Evolutionary conservation across 2,329 filamentous ascomycete genomes (phyloP).

Genomic region (Arachnomyces sp.): DNA sequence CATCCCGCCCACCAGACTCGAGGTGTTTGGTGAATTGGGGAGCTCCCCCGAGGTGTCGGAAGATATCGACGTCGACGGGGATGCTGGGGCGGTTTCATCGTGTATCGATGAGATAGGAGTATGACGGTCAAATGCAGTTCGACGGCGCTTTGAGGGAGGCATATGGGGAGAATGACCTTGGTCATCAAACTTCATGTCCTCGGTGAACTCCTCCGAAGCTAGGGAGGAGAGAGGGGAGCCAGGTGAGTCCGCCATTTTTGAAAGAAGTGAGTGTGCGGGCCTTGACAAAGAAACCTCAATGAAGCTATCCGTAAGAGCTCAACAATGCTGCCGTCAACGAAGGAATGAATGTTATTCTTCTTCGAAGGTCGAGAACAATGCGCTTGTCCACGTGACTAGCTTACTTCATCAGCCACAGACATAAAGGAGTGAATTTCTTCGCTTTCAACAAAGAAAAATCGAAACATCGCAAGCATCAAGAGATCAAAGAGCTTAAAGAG

Average conservation of each 20-base stretch:
- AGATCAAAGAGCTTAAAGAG: too few species aligned
- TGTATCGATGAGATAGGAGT: constrained; percentile 42
- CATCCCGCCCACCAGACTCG: constrained; percentile 32
- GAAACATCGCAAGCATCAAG: too few species aligned
- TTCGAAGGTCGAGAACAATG: too few species aligned
- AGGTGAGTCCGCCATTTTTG: constrained; percentile 47
- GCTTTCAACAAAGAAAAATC: too few species aligned
- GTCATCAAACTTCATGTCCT: constrained; percentile 48
- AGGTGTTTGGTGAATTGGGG: constrained; percentile 59
- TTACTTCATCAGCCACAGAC: too few species aligned
- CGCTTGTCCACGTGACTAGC: too few species aligned
- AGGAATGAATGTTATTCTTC: constrained; percentile 6
- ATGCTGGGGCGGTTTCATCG: constrained; percentile 34
- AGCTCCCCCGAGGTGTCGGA: constrained; percentile 85
- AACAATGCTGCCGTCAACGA: constrained; percentile 1
- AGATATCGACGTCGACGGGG: constrained; percentile 64
- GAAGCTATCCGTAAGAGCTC: neutral
- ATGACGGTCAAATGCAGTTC: constrained; percentile 42
- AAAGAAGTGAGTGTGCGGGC: neutral
- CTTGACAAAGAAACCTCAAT: neutral
- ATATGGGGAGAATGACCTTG: constrained; percentile 40
- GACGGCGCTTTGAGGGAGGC: constrained; percentile 43
- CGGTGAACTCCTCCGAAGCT: constrained; percentile 55
- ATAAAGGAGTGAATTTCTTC: too few species aligned
- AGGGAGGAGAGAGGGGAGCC: constrained; percentile 59